Evolutionary conservation across 2,329 filamentous ascomycete species (phyloP), one percentile per base, ranked within the genome.

Genomic region (Byssothecium circinans): DNA sequence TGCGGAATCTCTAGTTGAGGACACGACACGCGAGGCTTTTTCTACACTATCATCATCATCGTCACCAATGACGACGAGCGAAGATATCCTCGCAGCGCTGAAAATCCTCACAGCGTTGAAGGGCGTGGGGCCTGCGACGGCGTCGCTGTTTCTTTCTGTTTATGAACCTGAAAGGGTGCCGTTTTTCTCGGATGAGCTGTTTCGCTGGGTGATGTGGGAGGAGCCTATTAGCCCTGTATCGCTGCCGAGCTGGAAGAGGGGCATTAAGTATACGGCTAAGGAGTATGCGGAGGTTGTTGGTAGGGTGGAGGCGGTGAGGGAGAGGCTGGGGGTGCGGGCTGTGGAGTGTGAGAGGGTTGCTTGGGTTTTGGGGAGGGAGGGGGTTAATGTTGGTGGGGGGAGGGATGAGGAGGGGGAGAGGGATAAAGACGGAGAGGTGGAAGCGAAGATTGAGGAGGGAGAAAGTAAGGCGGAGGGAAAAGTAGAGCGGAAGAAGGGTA

Each of bases 101-200:
- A 63, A 89, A 6, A 75, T 76, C 2, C 69, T 72, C 1, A 77
- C 76, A 1, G 76, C 76, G 45, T 74, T 94, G n/a, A 85, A 78
- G 53, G 89, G 89, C 27, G 82, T 95, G 52, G 89, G 89, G 0
- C 88, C 89, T 1, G 89, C 89, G 7, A 92, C 88, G 0, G 88
- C 87, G 0, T 89, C 87, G 1, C 79, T 94, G 25, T 72, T 92
- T 1, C 77, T 94, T 2, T 81, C 85, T 4, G 81, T 87, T 4
- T 80, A 84, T 54, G 78, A 84, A 50, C 79, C 85, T 0, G 68
- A 75, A 0, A 70, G 72, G 11, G 76, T 85, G 40, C 79, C 88
- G 1, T 92, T 92, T 75, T 92, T 92, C 71, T 87, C 85, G 2
- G 89, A 95, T 62, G 89, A 94, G 69, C 78, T 85, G 3, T 92